Conservation (phyloP, 805 yeast genomes). For the Myxozyma vanderwaltii region DNA sequence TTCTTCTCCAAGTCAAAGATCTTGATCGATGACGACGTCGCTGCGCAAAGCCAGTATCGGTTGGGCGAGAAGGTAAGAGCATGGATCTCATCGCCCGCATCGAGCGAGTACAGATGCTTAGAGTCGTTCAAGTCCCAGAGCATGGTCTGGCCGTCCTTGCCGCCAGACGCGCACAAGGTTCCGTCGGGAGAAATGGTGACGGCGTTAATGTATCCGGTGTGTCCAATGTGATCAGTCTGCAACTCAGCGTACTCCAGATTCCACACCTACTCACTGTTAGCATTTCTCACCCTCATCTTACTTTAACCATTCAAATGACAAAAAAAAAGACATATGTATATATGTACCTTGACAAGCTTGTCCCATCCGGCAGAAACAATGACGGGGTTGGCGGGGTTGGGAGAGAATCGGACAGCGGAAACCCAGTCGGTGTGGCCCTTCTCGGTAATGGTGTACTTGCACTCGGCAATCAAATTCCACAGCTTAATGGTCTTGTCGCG, state of each 20-base stretch:
- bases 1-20: slow-evolving; percentile 97
- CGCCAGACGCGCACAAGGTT: slow-evolving; percentile 98
- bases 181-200: slow-evolving; percentile 99
- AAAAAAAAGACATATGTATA: slow-evolving; percentile 45
- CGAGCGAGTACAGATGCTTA: slow-evolving; percentile 86
- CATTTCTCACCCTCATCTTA: no score
- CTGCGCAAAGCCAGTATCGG: slow-evolving; percentile 99
- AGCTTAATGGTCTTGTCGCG: slow-evolving; percentile 99
- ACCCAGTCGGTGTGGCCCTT: slow-evolving; percentile 99
- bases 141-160: slow-evolving; percentile 98
- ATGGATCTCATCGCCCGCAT: slow-evolving; percentile 94
- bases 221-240: slow-evolving; percentile 97
- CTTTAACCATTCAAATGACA: not conserved
- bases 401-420: slow-evolving; percentile 96
- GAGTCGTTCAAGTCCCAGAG: slow-evolving; percentile 94
- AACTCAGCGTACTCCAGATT: slow-evolving; percentile 80
- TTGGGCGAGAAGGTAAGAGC: slow-evolving; percentile 99
- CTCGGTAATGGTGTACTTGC: slow-evolving; percentile 78
- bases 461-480: slow-evolving; percentile 98
- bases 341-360: slow-evolving; percentile 98
- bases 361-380: slow-evolving; percentile 99
- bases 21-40: slow-evolving; percentile 97
- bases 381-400: slow-evolving; percentile 59
- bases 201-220: slow-evolving; percentile 97
- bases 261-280: slow-evolving; percentile 68